Evolutionary conservation across 345 rosid species (phyloP).

Genomic region (Lepidium didymum): DNA sequence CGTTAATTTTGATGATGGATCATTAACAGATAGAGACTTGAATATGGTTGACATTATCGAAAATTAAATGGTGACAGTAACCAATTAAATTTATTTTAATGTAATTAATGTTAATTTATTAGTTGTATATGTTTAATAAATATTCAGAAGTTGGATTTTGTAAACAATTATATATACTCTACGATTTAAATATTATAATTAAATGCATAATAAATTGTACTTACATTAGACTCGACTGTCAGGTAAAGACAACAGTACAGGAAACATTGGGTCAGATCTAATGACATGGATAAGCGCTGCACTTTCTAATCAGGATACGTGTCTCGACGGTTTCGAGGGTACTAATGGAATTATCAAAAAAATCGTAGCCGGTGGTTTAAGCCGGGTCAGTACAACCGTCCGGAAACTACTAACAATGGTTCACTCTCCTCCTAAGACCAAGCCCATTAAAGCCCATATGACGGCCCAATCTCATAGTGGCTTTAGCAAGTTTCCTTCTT

Average conservation of each 20-base stretch:
- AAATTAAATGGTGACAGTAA: neutral
- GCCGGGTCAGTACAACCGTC: constrained; percentile 42
- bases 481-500: constrained; percentile 42
- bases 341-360: constrained; percentile 45
- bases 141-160: neutral
- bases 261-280: constrained; percentile 57
- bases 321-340: constrained; percentile 71
- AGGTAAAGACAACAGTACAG: constrained; percentile 68
- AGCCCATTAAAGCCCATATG: neutral
- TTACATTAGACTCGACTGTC: neutral
- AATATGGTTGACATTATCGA: neutral
- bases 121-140: neutral
- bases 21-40: neutral
- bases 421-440: constrained; percentile 27
- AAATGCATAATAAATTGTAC: neutral
- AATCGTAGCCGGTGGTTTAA: constrained; percentile 44
- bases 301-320: constrained; percentile 67
- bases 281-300: constrained; percentile 81
- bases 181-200: neutral
- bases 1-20: neutral
- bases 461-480: neutral
- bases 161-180: neutral
- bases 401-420: constrained; percentile 48
- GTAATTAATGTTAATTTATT: too few relatives aligned
- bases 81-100: neutral